A percentile compares a stretch with the other conserved stretches of the same genome.
These are phyloP conservation scores for Leucocoprinus birnbaumii DNA, from an alignment of 768 basidiomycete species.

Conservation along the genomic window DNA sequence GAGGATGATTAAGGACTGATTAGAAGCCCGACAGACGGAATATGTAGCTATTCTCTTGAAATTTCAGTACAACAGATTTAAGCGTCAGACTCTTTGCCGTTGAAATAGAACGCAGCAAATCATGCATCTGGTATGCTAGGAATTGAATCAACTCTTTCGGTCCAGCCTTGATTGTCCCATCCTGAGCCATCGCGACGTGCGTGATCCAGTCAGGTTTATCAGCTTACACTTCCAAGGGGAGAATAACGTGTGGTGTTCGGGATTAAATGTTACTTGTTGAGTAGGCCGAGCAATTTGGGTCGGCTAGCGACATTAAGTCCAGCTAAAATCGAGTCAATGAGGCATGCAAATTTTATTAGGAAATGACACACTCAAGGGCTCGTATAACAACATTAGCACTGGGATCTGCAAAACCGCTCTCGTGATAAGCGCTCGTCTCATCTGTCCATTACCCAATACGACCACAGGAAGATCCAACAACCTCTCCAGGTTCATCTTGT, in stretches of 20 bases:
- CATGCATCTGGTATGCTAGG: background rate
- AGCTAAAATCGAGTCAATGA: conserved; percentile 41
- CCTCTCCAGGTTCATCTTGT: conserved; percentile 50
- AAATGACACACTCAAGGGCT: conserved; percentile 72
- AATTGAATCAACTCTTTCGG: conserved; percentile 37
- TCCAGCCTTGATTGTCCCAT: conserved; percentile 50
- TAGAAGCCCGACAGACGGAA: too few relatives aligned
- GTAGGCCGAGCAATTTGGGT: conserved; percentile 13
- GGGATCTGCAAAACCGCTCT: conserved; percentile 71
- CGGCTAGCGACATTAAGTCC: conserved; percentile 71
- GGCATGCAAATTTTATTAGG: background rate
- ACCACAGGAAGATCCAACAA: conserved; percentile 83
- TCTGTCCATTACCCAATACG: conserved; percentile 91
- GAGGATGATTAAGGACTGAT: too few relatives aligned
- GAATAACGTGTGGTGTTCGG: conserved; percentile 17
- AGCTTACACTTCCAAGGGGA: conserved; percentile 59
- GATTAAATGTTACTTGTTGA: conserved; percentile 18
- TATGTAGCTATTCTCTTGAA: too few relatives aligned
- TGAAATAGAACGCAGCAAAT: too few relatives aligned
- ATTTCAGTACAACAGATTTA: too few relatives aligned
- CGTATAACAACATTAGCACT: conserved; percentile 81
- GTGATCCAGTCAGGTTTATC: conserved; percentile 70
- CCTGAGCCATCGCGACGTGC: conserved; percentile 56
- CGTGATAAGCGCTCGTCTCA: conserved; percentile 78
- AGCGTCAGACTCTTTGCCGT: too few relatives aligned